phyloP scores from a whole-genome alignment of 805 yeast species.

The Kodamaea sagamina region DNA sequence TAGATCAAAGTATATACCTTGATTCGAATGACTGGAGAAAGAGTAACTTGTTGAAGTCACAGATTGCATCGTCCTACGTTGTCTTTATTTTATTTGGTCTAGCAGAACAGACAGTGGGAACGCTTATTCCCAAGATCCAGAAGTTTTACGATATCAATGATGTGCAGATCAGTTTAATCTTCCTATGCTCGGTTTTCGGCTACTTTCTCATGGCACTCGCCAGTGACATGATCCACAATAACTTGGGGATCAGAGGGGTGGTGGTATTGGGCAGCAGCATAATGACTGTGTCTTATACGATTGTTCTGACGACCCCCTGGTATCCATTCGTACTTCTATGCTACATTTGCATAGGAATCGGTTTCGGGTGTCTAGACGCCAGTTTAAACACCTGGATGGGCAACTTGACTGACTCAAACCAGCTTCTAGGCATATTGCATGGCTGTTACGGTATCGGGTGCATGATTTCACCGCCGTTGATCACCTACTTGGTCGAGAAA shows the following conservation, averaged over 20 bases:
- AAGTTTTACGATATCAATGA: conserved; percentile 50
- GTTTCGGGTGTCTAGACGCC: conserved; percentile 59
- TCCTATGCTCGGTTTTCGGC: conserved; percentile 55
- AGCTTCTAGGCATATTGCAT: conserved; percentile 52
- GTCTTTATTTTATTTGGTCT: conserved; percentile 53
- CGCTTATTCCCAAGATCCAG: conserved; percentile 55
- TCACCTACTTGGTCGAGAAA: conserved; percentile 41
- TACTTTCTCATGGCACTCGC: conserved; percentile 54
- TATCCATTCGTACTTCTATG: conserved; percentile 40
- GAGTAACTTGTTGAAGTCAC: conserved; percentile 42
- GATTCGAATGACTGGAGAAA: conserved; percentile 43
- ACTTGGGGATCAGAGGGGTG: conserved; percentile 52
- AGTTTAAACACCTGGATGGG: conserved; percentile 57
- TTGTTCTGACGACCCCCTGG: conserved; percentile 45
- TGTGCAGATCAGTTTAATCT: conserved; percentile 49
- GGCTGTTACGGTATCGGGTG: conserved; percentile 57
- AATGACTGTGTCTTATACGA: conserved; percentile 40
- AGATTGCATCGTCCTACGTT: conserved; percentile 41
- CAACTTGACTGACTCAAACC: conserved; percentile 47
- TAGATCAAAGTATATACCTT: conserved; percentile 29
- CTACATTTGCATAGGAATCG: conserved; percentile 51
- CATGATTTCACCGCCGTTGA: conserved; percentile 50
- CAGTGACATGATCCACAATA: conserved; percentile 44
- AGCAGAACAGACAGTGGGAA: conserved; percentile 62
- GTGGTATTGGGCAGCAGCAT: conserved; percentile 34